Evolutionary conservation across 2,329 filamentous ascomycete genomes (phyloP).

Genomic region (Aspergillus sergii): DNA sequence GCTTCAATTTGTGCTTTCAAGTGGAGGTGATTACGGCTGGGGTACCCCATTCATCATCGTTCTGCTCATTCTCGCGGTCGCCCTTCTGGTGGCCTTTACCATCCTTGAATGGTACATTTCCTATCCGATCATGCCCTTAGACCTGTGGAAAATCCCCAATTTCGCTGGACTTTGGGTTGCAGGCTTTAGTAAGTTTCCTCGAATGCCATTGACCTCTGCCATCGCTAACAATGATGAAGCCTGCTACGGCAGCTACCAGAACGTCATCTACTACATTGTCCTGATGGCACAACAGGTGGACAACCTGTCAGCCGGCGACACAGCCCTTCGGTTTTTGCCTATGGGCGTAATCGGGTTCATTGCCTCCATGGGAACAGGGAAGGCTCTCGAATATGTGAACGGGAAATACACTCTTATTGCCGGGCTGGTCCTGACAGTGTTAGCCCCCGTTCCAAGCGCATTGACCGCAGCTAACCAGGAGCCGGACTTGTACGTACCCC

Average conservation of each 20-base stretch:
- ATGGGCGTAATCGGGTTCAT: constrained; percentile 46
- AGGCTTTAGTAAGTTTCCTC: constrained; percentile 39
- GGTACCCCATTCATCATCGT: constrained; percentile 49
- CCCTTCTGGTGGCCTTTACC: constrained; percentile 42
- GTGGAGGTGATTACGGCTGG: constrained; percentile 52
- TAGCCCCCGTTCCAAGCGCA: constrained; percentile 41
- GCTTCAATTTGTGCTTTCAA: constrained; percentile 49
- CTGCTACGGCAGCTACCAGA: constrained; percentile 48
- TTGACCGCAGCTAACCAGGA: constrained; percentile 24
- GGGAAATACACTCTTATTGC: constrained; percentile 40
- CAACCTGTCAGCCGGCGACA: constrained; percentile 41
- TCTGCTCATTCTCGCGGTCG: constrained; percentile 42
- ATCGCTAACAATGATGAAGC: constrained; percentile 28
- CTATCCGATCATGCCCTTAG: constrained; percentile 51
- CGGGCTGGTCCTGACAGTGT: constrained; percentile 38
- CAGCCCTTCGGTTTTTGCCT: constrained; percentile 45
- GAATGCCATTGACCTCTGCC: fast-evolving
- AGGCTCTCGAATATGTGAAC: constrained; percentile 42
- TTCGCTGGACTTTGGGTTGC: constrained; percentile 51
- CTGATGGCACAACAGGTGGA: constrained; percentile 46
- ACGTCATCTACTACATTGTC: constrained; percentile 47
- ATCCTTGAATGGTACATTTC: constrained; percentile 47
- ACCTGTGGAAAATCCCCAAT: constrained; percentile 50
- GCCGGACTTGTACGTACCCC: constrained; percentile 26
- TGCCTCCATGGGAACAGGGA: constrained; percentile 38